Base-by-base conservation (phyloP, 306 rosid species). In the Begonia loranthoides region DNA sequence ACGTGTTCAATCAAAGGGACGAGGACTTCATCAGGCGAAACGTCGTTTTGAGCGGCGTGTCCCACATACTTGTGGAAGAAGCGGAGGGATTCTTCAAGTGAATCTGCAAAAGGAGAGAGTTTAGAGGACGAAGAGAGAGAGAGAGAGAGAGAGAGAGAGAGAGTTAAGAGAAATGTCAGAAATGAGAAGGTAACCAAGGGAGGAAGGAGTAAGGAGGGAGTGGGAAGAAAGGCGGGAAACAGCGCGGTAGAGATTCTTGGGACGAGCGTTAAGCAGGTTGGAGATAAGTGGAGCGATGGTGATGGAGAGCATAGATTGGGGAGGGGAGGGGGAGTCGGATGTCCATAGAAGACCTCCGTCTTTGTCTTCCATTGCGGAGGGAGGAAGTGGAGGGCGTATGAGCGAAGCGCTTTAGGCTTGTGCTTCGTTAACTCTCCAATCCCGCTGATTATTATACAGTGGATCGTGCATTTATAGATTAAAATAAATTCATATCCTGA, bases 1-100 rank as follows among this genome's bases (percentile, higher is more conserved):
- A 84, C 97, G 50, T 69, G 70, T 70, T 84, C 79, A 66, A 84
- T 80, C 62, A 89, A 52, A 24, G 95, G 95, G 63, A 82, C 46
- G 49, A 89, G 81, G 40, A 84, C 33, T 51, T 71, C 84, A 55
- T 73, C 76, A 22, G 68, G 65, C 2, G 76, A 57, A 47, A 56
- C 69, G 10, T 66, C 47, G 36, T 67, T 62, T 15, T 60, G 68
- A 28, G 63, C 85, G 19, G 82, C 79, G 45, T 84, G 90, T 59
- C 60, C 61, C 10, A 78, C 75, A 64, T 71, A 82, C 62, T 70
- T 71, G 81, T 73, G 90, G 54, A 89, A 59, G 73, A 89, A 79
- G 72, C 76, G 66, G 40, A 89, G 94, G 2, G 95, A 77, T 56
- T 82, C 81, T 12, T 77, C 75, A 67, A 84, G 51, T 17, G 87